A percentile compares a stretch with the other conserved stretches of the same genome.
Evolutionary conservation across 1,284 basidiomycete species (phyloP).

Genomic region (Irpex rosettiformis): DNA sequence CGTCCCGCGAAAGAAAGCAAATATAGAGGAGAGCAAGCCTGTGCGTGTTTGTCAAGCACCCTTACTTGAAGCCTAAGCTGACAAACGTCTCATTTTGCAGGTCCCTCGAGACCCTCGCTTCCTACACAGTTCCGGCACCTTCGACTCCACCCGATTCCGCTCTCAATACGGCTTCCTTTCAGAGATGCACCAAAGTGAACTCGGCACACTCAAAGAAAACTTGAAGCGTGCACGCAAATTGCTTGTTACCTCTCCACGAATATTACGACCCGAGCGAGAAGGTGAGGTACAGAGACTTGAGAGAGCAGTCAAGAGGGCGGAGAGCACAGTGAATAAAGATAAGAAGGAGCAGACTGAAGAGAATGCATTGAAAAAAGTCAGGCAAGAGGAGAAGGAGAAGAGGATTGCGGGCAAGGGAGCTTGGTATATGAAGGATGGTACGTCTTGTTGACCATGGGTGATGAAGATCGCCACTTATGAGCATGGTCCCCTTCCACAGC

Average conservation of each 20-base stretch:
- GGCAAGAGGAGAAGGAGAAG: conserved; percentile 73
- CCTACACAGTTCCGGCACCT: conserved; percentile 70
- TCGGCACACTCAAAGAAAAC: conserved; percentile 62
- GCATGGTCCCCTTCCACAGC: conserved; percentile 39
- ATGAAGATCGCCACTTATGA: too few relatives aligned
- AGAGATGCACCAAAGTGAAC: conserved; percentile 65
- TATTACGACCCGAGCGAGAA: conserved; percentile 62
- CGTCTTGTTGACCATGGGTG: conserved; percentile 30
- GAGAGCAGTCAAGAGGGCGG: conserved; percentile 69
- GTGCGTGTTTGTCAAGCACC: too few relatives aligned
- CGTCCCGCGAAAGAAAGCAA: conserved; percentile 74
- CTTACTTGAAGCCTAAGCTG: too few relatives aligned
- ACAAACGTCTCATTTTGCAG: too few relatives aligned
- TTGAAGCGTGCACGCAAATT: conserved; percentile 69
- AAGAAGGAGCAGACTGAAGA: conserved; percentile 67
- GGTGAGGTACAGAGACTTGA: conserved; percentile 78
- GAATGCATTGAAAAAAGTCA: conserved; percentile 56
- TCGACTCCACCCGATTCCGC: conserved; percentile 67
- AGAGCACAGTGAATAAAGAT: conserved; percentile 78
- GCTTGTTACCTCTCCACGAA: conserved; percentile 59
- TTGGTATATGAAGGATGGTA: conserved; percentile 89
- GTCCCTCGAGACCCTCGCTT: conserved; percentile 89
- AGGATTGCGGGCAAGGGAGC: conserved; percentile 72
- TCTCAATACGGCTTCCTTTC: conserved; percentile 80
- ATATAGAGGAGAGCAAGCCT: conserved; percentile 67